These are phyloP conservation scores for Nannochloropsis salina DNA, from an alignment of 108 stramenopile genomes.

Conservation along the genomic window DNA sequence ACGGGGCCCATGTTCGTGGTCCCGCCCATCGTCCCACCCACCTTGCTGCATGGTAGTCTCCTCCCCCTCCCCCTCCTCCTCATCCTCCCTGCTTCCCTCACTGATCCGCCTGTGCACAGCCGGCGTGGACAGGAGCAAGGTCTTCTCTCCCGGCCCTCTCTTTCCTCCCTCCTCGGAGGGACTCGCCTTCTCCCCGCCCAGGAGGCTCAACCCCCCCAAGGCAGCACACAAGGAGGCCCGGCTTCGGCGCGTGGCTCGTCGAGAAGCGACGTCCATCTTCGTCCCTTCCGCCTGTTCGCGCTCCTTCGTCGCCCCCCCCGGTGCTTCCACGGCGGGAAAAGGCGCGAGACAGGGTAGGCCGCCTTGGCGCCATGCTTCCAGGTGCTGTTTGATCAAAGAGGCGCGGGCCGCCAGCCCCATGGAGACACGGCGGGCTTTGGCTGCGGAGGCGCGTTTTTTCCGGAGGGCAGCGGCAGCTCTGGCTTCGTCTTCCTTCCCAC, in stretches of 20 bases:
- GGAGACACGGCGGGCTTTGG: background rate
- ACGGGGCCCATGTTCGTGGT: no score
- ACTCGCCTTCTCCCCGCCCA: background rate
- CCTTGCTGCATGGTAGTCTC: background rate
- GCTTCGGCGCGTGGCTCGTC: background rate
- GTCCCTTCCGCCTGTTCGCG: no score
- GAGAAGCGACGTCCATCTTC: background rate
- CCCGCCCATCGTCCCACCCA: background rate
- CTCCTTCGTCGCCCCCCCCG: no score
- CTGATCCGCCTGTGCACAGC: background rate
- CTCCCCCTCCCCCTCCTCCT: background rate
- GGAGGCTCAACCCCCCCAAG: background rate
- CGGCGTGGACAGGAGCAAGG: background rate
- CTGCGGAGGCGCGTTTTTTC: background rate
- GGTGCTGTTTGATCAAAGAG: background rate
- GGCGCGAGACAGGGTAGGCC: background rate
- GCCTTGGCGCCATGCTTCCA: background rate
- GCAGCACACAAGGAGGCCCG: background rate
- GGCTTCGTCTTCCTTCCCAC: background rate
- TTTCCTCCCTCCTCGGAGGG: background rate
- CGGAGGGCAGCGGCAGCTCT: background rate
- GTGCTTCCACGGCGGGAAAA: background rate
- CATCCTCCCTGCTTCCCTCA: background rate
- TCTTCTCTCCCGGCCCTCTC: background rate
- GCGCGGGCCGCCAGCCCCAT: constrained; percentile 1